Base-by-base conservation (phyloP, 1,139 yeast genomes). In the Kluyveromyces sp. region DNA sequence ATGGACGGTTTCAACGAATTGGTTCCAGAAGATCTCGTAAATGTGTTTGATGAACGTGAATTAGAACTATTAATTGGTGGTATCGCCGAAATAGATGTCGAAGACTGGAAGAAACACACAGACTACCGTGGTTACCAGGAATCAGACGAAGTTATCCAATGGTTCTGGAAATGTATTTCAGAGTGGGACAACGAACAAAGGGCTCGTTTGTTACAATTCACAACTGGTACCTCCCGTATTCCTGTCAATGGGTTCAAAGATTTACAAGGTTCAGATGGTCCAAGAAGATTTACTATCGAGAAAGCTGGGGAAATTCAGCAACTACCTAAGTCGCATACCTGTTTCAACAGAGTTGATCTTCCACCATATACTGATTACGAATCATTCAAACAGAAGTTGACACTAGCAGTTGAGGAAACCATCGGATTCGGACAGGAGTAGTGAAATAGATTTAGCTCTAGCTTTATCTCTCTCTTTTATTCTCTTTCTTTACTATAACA, bases 181-280 rank as follows among this genome's bases (percentile, higher is more conserved):
- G 87, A 83, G 63, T 90, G 97, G 97, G 97, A 90, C 65, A 79
- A 90, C 45, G 98, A 92, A 69, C 97, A 90, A 67, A 86, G 90
- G 68, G 96, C 97, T 2, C 80, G 98, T 68, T 74, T 92, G 62
- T 73, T 92, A 60, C 98, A 94, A 69, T 92, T 92, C 64, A 90
- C 97, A 25, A 92, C 99, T 1, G 99, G 99, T 74, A 92, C 98
- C 2, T 88, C 97, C 27, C 85, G 99, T 72, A 90, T 94, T 50
- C 99, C 99, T 2, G 98, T 92, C 55, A 92, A 92, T 68, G 99
- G 99, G 37, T 92, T 92, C 74, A 92, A 92, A 68, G 99, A 92
- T 69, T 75, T 92, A 58, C 98, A 92, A 70, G 99, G 98, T 53
- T 85, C 96, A 25, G 98, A 92, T 70, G 98, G 98, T 49, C 98